These are phyloP conservation scores for Nothophaeocryptopus gaeumannii DNA, from an alignment of 2,329 filamentous ascomycete species.

Conservation along the genomic window DNA sequence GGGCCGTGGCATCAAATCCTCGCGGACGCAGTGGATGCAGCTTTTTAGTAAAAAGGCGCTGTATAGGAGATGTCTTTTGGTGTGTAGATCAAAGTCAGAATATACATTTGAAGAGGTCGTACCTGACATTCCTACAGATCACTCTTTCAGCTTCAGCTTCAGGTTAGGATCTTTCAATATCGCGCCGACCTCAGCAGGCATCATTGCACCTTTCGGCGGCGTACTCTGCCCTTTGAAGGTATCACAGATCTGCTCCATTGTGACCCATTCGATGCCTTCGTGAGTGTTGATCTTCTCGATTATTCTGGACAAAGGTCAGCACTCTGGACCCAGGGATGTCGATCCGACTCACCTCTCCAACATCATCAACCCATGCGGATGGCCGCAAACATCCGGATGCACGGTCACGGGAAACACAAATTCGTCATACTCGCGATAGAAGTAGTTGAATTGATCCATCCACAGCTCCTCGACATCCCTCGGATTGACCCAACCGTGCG, in stretches of 20 bases:
- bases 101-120: not conserved
- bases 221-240: slow-evolving; percentile 67
- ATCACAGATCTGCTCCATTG: slow-evolving; percentile 69
- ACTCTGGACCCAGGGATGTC: not conserved
- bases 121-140: not conserved
- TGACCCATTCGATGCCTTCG: slow-evolving; percentile 64
- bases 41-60: not conserved
- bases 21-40: slow-evolving; percentile 19
- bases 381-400: slow-evolving; percentile 69
- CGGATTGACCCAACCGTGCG: slow-evolving; percentile 58
- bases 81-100: too few relatives aligned
- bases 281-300: slow-evolving; percentile 68
- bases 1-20: slow-evolving; percentile 24
- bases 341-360: slow-evolving; percentile 57
- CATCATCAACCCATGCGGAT: slow-evolving; percentile 71
- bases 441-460: slow-evolving; percentile 68
- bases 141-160: slow-evolving; percentile 32
- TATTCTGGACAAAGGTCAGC: slow-evolving; percentile 35
- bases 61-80: too few relatives aligned
- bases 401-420: slow-evolving; percentile 77
- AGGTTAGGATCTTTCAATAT: slow-evolving; percentile 47
- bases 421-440: slow-evolving; percentile 72
- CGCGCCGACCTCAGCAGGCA: slow-evolving; percentile 57
- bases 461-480: slow-evolving; percentile 64
- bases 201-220: slow-evolving; percentile 56